Base-by-base conservation (phyloP, 257 asterid species). In the Solanum chiquidenum region DNA sequence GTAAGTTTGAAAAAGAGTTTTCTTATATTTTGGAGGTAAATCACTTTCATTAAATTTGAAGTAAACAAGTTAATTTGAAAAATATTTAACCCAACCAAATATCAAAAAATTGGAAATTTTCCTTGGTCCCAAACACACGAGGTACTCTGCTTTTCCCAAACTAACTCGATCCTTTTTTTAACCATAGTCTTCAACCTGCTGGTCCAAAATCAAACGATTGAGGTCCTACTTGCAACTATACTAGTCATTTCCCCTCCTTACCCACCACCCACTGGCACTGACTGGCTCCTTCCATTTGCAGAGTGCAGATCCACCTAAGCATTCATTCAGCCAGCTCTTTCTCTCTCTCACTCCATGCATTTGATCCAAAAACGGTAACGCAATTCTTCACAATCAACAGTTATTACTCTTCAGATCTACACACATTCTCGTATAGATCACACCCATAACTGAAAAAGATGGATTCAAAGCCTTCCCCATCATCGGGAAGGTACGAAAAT, bases 391-490 rank as follows among this genome's bases (percentile, higher is more conserved):
- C 37, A n/a, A 40, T 79, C 84, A 31, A 46, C 44, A 46, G 83
- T 52, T 80, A 9, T 9, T 80, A n/a, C 64, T 80, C 64, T 44
- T 80, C 69, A 80, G 85, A 80, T 80, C 85, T 80, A 3, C 42
- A 27, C 18, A 16, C 85, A 80, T 29, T 46, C 29, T 44, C 16
- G 60, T 5, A 76, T 76, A 23, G 23, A 76, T 76, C 83, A 76
- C 58, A n/a, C 44, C n/a, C 79, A 69, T 20, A 55, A 7, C 64
- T 55, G 64, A 84, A 34, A 83, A 86, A 83, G 38, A 95, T 95
- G 98, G 98, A 94, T 89, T 93, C 96, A 82, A 91, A 91, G 91
- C 94, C 97, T 93, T 93, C 98, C 95, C 96, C 86, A 49, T 91
- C 94, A 52, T 91, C 91, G 94, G 98, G 96, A 92, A 94, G 98